Evolutionary conservation across 2,329 filamentous ascomycete species (phyloP).

Genomic region (Cladophialophora chaetospira): DNA sequence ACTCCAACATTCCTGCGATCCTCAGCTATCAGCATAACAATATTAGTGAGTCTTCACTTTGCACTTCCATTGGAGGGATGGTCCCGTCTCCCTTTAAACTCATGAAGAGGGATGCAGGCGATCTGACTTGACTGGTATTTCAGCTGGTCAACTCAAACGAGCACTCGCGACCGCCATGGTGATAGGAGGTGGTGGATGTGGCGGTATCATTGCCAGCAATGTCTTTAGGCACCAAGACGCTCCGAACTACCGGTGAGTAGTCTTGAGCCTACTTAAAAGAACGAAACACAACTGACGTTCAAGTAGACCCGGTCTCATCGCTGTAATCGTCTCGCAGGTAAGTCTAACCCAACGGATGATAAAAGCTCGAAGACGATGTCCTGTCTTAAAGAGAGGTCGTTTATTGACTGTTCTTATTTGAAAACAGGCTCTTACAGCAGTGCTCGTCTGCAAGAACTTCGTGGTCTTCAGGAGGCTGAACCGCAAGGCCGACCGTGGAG

Average conservation of each 20-base stretch:
- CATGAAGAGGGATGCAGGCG: too few relatives aligned
- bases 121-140: too few relatives aligned
- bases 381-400: too few relatives aligned
- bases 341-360: too few relatives aligned
- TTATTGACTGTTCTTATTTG: too few relatives aligned
- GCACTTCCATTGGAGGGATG: too few relatives aligned
- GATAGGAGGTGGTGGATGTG: background rate
- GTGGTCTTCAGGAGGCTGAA: constrained; percentile 58
- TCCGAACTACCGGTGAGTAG: background rate
- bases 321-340: too few relatives aligned
- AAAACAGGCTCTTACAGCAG: constrained; percentile 58
- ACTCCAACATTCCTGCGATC: background rate
- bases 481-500: constrained; percentile 49
- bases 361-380: too few relatives aligned
- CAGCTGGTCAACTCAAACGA: background rate
- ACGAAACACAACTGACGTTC: too few relatives aligned
- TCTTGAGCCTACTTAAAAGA: too few relatives aligned
- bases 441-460: constrained; percentile 55
- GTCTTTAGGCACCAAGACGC: constrained; percentile 4
- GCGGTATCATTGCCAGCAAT: background rate
- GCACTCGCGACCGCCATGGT: background rate
- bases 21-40: constrained; percentile 11
- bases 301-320: background rate
- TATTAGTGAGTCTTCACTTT: too few relatives aligned
- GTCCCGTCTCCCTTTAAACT: too few relatives aligned